These are phyloP conservation scores for Boletus rubropictus DNA, from an alignment of 768 basidiomycete species.

Conservation along the genomic window DNA sequence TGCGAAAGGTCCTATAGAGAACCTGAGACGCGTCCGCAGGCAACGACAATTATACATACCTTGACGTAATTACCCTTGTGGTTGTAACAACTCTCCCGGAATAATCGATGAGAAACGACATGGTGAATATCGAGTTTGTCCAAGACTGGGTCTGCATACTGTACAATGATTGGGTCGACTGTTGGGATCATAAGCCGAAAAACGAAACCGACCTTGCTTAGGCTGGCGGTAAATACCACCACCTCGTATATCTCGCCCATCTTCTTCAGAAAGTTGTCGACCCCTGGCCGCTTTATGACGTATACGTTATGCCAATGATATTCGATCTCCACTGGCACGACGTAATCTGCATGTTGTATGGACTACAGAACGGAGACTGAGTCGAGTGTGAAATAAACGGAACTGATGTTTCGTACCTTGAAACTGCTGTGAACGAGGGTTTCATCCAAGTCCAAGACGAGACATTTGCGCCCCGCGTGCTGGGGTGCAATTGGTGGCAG, in stretches of 20 bases:
- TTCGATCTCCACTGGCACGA: conserved; percentile 98
- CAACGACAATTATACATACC: conserved; percentile 41
- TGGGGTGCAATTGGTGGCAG: conserved; percentile 76
- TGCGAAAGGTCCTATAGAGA: conserved; percentile 89
- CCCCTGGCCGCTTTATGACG: conserved; percentile 97
- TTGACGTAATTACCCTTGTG: conserved; percentile 99
- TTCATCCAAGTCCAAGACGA: conserved; percentile 95
- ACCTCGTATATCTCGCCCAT: conserved; percentile 99
- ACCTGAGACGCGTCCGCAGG: not conserved
- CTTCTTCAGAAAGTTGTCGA: conserved; percentile 92
- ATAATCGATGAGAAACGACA: conserved; percentile 89
- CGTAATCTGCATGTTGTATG: conserved; percentile 91
- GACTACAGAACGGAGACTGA: conserved; percentile 47
- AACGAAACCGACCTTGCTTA: conserved; percentile 75
- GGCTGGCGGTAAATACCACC: conserved; percentile 95
- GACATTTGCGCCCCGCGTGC: conserved; percentile 86
- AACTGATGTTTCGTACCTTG: conserved; percentile 56
- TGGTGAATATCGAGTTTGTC: conserved; percentile 93
- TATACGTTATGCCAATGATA: conserved; percentile 98
- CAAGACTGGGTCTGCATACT: conserved; percentile 98
- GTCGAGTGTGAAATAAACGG: conserved; percentile 1
- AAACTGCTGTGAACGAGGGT: conserved; percentile 96
- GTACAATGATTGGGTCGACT: conserved; percentile 10
- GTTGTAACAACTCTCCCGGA: conserved; percentile 98
- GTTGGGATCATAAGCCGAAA: not conserved